Base-by-base conservation (phyloP, 2,329 filamentous ascomycete genomes). In the Acarospora socialis region DNA sequence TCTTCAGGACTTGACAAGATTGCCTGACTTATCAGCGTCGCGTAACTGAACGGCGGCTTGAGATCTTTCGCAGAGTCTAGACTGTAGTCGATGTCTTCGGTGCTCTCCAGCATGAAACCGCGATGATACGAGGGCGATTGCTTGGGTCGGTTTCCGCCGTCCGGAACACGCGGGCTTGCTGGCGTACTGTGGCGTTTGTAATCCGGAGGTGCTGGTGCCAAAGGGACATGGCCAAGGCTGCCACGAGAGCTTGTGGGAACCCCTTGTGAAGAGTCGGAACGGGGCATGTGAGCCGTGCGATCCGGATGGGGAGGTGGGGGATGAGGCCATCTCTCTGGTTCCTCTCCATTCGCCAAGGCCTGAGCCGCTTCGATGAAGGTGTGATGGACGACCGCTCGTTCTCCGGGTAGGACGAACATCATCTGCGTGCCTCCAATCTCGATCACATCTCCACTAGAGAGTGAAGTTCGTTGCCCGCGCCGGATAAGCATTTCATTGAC, bases 21-120 rank as follows among this genome's bases (percentile, higher is more conserved):
- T 1, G 90, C 90, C 57, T 95, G 90, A 1, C 84, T 90, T 42
- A 98, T 98, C 64, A 98, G 74, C 51, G 92, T 83, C 3, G 90
- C 86, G 56, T 98, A 98, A 54, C 87, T 95, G 54, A 81, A 93
- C 27, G 86, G 81, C 2, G 90, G 92, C 54, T 98, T 98, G 49
- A 95, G 73, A 42, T 94, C 83, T 51, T 81, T 81, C 43, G 86
- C 82, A 18, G 77, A 71, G 43, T 95, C 86, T 20, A 77, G 66
- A 49, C 82, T 86, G 44, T 65, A 65, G 37, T 65, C 61, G 32
- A 65, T 65, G 36, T 65, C 60, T 38, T 65, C 62, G 2, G 60
- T 64, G 31, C 60, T 63, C 44, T 65, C 61, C 56, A 65, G 62
- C 60, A 65, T 61, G 55, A 65, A 60, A 13, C 61, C 62, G 23